Base-by-base conservation (phyloP, 306 rosid species). In the Canavalia gladiata region DNA sequence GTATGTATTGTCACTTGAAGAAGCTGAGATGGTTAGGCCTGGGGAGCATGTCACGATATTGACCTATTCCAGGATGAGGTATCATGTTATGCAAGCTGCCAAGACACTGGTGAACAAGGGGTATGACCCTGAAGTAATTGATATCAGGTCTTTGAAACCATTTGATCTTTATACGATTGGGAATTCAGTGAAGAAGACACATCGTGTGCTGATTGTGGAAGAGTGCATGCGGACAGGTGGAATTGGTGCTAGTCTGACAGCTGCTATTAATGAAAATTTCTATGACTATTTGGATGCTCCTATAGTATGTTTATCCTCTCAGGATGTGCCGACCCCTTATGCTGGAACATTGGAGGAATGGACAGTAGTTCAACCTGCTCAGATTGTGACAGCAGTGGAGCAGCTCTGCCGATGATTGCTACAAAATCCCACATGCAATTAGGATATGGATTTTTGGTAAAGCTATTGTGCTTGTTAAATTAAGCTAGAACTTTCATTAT, bases 21-120 rank as follows among this genome's bases (percentile, higher is more conserved):
- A 90, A 86, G 97, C 98, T 29, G 97, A 95, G 84, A 93, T 95
- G 97, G 99, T 95, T 39, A 91, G 98, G 85, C 98, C 97, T 8
- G 99, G 98, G 64, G 99, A 92, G 84, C 97, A 95, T 51, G 86
- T 95, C 47, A 91, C 99, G 2, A 90, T 95, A 59, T 74, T 92
- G 74, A 95, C 99, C 30, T 95, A 95, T 80, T 95, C 99, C 67
- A 80, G 97, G 82, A 95, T 93, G 99, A 93, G 97, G 87, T 95
- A 95, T 83, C 98, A 95, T 73, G 99, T 95, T 64, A 95, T 95
- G 99, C 99, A 95, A 86, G 99, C 99, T 74, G 97, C 96, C 2
- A 95, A 95, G 82, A 93, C 97, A 84, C 84, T 95, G 67, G 99
- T 92, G 81, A 95, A 95, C 85, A 95, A 93, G 84, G 99, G 98